These are phyloP conservation scores for Ogataea corticis DNA, from an alignment of 805 yeast genomes.

Conservation along the genomic window DNA sequence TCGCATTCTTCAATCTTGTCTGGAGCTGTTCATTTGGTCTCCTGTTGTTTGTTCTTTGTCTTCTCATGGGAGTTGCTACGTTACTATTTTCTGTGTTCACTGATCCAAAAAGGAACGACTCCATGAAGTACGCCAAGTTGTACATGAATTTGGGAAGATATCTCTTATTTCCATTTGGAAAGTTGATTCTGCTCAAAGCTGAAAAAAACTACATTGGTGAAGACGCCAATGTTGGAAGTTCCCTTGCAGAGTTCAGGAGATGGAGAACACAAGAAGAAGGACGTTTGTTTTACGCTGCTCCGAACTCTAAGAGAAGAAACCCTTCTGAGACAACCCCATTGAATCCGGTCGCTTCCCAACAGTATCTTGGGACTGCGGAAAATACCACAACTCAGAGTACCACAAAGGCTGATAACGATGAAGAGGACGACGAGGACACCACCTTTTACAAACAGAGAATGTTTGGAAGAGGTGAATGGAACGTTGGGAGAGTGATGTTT, in stretches of 20 bases:
- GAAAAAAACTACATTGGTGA: conserved; percentile 82
- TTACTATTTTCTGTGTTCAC: conserved; percentile 44
- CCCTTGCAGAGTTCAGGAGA: conserved; percentile 77
- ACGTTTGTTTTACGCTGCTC: conserved; percentile 77
- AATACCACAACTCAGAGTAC: background rate
- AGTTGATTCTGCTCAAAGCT: conserved; percentile 71
- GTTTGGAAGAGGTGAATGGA: conserved; percentile 94
- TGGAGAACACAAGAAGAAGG: conserved; percentile 87
- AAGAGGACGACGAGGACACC: conserved; percentile 31
- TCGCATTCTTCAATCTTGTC: conserved; percentile 62
- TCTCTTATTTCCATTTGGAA: conserved; percentile 85
- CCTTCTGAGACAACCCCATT: conserved; percentile 25
- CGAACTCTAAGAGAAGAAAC: conserved; percentile 25
- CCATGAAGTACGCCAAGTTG: conserved; percentile 62
- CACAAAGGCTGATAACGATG: conserved; percentile 7
- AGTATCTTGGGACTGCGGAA: background rate
- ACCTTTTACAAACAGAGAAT: conserved; percentile 44
- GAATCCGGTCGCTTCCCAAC: conserved; percentile 1
- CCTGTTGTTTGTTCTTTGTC: conserved; percentile 53
- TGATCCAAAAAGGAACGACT: conserved; percentile 44
- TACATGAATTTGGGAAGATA: conserved; percentile 67
- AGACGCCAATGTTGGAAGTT: conserved; percentile 86
- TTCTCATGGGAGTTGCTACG: conserved; percentile 48
- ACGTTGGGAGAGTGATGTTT: conserved; percentile 75
- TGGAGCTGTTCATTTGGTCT: conserved; percentile 81